Percentiles rank a stretch among this genome's conserved stretches.
Conservation (phyloP, 495 filamentous ascomycete genomes). For the Diplogelasinospora grovesii region DNA sequence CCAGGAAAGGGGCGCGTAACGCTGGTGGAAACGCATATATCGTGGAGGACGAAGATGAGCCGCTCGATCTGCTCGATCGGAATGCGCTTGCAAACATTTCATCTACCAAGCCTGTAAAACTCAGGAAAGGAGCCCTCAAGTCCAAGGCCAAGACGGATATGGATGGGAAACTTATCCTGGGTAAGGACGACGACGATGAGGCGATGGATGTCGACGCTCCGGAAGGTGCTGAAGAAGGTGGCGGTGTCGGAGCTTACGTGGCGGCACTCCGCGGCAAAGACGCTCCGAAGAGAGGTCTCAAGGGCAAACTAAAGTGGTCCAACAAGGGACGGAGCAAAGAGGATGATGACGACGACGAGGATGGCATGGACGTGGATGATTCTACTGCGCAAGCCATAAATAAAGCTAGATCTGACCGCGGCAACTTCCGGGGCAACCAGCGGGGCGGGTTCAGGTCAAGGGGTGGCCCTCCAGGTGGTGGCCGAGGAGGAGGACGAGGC, state of each 20-base stretch:
- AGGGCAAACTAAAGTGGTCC: slow-evolving; percentile 82
- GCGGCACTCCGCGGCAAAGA: slow-evolving; percentile 81
- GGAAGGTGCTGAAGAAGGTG: slow-evolving; percentile 41
- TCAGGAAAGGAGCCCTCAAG: slow-evolving; percentile 46
- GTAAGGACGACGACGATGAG: slow-evolving; percentile 48
- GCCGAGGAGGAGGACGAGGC: slow-evolving; percentile 4
- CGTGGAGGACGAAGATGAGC: slow-evolving; percentile 86
- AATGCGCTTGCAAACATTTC: slow-evolving; percentile 89
- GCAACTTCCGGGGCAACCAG: slow-evolving; percentile 13
- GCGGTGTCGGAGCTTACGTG: slow-evolving; percentile 84
- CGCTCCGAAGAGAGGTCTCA: slow-evolving; percentile 70
- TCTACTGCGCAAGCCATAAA: slow-evolving; percentile 40
- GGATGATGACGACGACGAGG: slow-evolving; percentile 62
- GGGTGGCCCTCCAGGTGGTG: slow-evolving; percentile 10
- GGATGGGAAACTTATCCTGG: slow-evolving; percentile 86
- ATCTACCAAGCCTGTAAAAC: slow-evolving; percentile 67
- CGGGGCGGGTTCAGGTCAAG: slow-evolving; percentile 23
- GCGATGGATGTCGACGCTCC: slow-evolving; percentile 56
- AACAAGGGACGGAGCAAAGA: slow-evolving; percentile 51
- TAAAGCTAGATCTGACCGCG: slow-evolving; percentile 24
- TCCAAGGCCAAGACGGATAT: slow-evolving; percentile 65
- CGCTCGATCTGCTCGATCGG: slow-evolving; percentile 84
- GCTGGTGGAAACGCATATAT: slow-evolving; percentile 71
- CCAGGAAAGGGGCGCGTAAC: slow-evolving; percentile 41
- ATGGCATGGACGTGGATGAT: slow-evolving; percentile 49